Base-by-base conservation (phyloP, 2,329 filamentous ascomycete species). In the Ceratocystis alfenasii region DNA sequence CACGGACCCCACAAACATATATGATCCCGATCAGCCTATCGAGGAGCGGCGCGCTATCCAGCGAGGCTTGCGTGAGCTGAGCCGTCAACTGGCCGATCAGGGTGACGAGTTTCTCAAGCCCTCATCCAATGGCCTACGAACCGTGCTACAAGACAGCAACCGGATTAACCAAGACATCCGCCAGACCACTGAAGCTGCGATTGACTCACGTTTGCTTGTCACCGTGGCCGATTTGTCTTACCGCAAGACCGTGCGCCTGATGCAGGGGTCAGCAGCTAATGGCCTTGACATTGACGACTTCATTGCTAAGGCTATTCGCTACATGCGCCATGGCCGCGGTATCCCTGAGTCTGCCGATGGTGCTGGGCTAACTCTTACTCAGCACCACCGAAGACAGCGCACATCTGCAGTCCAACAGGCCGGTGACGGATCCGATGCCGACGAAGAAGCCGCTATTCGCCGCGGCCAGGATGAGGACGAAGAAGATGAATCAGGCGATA, bases 201-300 rank as follows among this genome's bases (percentile, higher is more conserved):
- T 95, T 68, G 94, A 99, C 73, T 91, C 93, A 0, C 85, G 89
- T n/a, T 80, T 95, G 30, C 81, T 97, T 2, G 87, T 96, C 62
- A 86, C 83, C 69, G 86, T 89, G 0, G 89, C 89, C 4, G 91
- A 96, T 69, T 76, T 95, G 3, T 87, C 88, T 0, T 87, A 88
- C 71, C 89, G 89, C 70, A 91, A 90, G 73, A 87, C 90, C 0
- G 80, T 87, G 55, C 85, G 87, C 63, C 80, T 95, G 30, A 85
- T 87, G 1, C 80, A 90, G 36, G 91, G 91, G 5, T 87, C 87
- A 70, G 78, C 82, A 1, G 83, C 84, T 2, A 85, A 87, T 63
- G 90, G 91, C 6, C 78, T 99, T 25, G 92, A 97, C 72, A 81
- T 95, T 0, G 92, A 97, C 68, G 89, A 96, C 71, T 95, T 97